These are phyloP conservation scores for Tricladium varicosporioides DNA, from an alignment of 2,329 filamentous ascomycete genomes.

Conservation along the genomic window DNA sequence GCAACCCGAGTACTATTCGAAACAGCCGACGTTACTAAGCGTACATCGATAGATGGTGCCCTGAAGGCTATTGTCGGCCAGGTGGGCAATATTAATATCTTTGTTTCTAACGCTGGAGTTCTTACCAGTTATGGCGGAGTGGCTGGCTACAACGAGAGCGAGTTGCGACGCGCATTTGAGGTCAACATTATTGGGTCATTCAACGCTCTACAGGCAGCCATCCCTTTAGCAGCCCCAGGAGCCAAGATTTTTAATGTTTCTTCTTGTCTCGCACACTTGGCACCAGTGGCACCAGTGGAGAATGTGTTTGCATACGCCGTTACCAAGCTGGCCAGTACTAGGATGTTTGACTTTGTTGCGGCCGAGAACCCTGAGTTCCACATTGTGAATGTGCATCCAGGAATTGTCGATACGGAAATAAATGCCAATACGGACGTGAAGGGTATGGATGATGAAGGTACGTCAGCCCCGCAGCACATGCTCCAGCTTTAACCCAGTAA, in stretches of 20 bases:
- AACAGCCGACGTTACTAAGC: conserved; percentile 2
- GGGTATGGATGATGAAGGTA: background rate
- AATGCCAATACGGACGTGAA: conserved; percentile 4
- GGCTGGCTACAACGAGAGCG: conserved; percentile 27
- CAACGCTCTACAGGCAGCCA: conserved; percentile 34
- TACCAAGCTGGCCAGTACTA: conserved; percentile 36
- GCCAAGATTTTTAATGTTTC: conserved; percentile 9
- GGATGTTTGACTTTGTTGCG: conserved; percentile 37
- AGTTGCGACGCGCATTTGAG: conserved; percentile 35
- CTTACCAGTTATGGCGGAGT: conserved; percentile 31
- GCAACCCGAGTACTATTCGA: conserved; percentile 1
- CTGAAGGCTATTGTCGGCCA: conserved; percentile 11
- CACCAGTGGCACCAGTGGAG: conserved; percentile 23
- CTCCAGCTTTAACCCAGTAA: background rate
- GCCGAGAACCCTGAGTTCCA: conserved; percentile 38
- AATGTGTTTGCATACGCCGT: conserved; percentile 31
- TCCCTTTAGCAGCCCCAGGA: background rate
- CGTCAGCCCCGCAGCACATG: background rate
- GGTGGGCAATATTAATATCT: conserved; percentile 36
- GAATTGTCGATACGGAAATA: conserved; percentile 40
- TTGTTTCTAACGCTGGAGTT: conserved; percentile 39
- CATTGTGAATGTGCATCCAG: conserved; percentile 42
- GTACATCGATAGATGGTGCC: background rate
- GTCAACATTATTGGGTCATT: conserved; percentile 35
- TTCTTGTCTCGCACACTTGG: conserved; percentile 10